Evolutionary conservation across 352 stramenopile species (phyloP).

Genomic region (Phytophthora boehmeriae): DNA sequence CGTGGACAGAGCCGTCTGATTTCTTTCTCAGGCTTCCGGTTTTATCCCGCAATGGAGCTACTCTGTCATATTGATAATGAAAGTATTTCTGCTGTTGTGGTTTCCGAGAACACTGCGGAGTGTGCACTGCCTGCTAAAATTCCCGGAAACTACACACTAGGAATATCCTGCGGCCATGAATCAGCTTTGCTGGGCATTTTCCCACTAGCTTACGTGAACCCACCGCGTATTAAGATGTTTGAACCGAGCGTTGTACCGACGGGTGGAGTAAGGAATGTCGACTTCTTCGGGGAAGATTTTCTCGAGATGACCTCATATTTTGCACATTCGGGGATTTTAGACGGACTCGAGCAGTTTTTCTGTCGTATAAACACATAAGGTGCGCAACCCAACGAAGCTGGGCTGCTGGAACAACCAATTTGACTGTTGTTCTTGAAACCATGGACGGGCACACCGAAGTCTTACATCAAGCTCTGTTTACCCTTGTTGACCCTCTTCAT

Average conservation of each 20-base stretch:
- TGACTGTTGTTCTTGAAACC: constrained; percentile 28
- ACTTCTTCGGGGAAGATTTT: constrained; percentile 36
- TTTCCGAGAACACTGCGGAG: constrained; percentile 27
- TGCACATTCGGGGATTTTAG: constrained; percentile 35
- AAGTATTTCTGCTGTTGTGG: constrained; percentile 17
- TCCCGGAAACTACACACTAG: constrained; percentile 46
- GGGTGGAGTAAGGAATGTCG: constrained; percentile 18
- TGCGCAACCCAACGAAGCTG: constrained; percentile 29
- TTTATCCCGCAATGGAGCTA: constrained; percentile 34
- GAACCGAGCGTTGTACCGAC: constrained; percentile 24
- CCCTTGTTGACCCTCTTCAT: constrained; percentile 18
- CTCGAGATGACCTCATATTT: constrained; percentile 26
- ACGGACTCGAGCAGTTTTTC: constrained; percentile 21
- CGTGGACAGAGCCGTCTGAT: constrained; percentile 24
- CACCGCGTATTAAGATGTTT: constrained; percentile 24
- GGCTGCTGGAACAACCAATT: constrained; percentile 7
- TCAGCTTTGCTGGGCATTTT: constrained; percentile 19
- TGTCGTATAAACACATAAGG: constrained; percentile 26
- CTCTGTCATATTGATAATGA: constrained; percentile 23
- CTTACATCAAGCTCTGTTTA: constrained; percentile 32
- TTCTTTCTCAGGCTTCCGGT: constrained; percentile 31
- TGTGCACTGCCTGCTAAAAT: constrained; percentile 33
- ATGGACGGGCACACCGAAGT: constrained; percentile 12
- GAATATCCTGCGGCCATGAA: constrained; percentile 23
- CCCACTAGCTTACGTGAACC: constrained; percentile 28